Percentiles rank a stretch among this genome's conserved stretches.
Evolutionary conservation across 371 early-diverging fungal genomes (phyloP).

Genomic region (Dinochytrium kinnereticum): DNA sequence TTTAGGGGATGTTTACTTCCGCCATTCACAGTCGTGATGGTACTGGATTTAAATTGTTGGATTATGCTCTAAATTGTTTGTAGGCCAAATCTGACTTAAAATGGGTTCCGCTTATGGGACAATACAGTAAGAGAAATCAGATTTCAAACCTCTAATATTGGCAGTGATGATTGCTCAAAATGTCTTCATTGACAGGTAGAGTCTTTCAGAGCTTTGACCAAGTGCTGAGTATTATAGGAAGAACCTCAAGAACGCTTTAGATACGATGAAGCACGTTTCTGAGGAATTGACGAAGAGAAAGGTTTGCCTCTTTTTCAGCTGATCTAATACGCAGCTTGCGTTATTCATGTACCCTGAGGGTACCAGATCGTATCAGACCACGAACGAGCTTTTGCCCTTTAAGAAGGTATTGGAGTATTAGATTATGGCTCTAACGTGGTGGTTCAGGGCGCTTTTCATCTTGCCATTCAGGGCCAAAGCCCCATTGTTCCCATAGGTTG

Average conservation of each 20-base stretch:
- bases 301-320: constrained; percentile 49
- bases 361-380: constrained; percentile 79
- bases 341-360: constrained; percentile 95
- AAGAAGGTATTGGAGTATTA: constrained; percentile 78
- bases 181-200: constrained; percentile 82
- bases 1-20: neutral
- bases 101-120: constrained; percentile 84
- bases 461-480: constrained; percentile 84
- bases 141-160: constrained; percentile 15
- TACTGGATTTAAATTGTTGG: constrained; percentile 47
- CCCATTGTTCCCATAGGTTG: constrained; percentile 88
- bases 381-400: constrained; percentile 82
- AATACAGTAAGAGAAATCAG: constrained; percentile 69
- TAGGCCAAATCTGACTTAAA: constrained; percentile 83
- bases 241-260: constrained; percentile 78
- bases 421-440: neutral
- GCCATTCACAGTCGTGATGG: neutral
- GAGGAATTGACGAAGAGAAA: constrained; percentile 74
- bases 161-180: constrained; percentile 77
- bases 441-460: constrained; percentile 69
- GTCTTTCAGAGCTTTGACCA: neutral
- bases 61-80: neutral
- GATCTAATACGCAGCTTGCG: constrained; percentile 55
- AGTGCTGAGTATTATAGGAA: constrained; percentile 56
- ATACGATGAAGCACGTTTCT: constrained; percentile 79